These are phyloP conservation scores for Kuraishia capsulata DNA, from an alignment of 805 yeast species.

Conservation along the genomic window DNA sequence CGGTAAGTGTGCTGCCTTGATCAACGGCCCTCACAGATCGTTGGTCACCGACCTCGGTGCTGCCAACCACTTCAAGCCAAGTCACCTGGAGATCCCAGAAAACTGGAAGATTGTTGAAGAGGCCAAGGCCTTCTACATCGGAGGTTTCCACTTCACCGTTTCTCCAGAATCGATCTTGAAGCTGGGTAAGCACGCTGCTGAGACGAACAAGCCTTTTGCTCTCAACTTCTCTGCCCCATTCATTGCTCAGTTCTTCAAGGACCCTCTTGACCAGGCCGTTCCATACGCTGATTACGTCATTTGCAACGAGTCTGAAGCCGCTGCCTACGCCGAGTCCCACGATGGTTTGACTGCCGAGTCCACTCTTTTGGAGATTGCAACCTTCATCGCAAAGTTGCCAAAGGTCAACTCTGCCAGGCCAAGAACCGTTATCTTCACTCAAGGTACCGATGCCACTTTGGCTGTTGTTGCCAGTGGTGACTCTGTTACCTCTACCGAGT, in stretches of 20 bases:
- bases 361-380: slow-evolving; percentile 62
- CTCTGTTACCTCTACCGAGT: slow-evolving; percentile 37
- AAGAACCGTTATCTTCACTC: slow-evolving; percentile 91
- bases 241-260: slow-evolving; percentile 92
- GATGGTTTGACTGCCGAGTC: slow-evolving; percentile 46
- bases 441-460: slow-evolving; percentile 88
- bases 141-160: slow-evolving; percentile 99
- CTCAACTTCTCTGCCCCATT: slow-evolving; percentile 95
- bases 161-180: slow-evolving; percentile 89
- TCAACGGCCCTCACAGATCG: slow-evolving; percentile 78
- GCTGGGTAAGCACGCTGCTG: slow-evolving; percentile 77
- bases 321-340: slow-evolving; percentile 84
- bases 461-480: slow-evolving; percentile 54
- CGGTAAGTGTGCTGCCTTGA: slow-evolving; percentile 97
- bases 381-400: slow-evolving; percentile 69
- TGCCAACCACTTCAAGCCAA: slow-evolving; percentile 91
- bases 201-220: slow-evolving; percentile 63
- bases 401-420: slow-evolving; percentile 58
- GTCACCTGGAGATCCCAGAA: slow-evolving; percentile 79
- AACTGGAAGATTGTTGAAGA: slow-evolving; percentile 81
- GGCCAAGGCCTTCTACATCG: slow-evolving; percentile 82
- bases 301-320: slow-evolving; percentile 97
- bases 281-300: slow-evolving; percentile 88
- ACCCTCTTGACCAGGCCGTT: slow-evolving; percentile 65
- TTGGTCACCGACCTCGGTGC: slow-evolving; percentile 95